Conservation (phyloP, 2,329 filamentous ascomycete genomes). For the Coniochaeta prunicola region DNA sequence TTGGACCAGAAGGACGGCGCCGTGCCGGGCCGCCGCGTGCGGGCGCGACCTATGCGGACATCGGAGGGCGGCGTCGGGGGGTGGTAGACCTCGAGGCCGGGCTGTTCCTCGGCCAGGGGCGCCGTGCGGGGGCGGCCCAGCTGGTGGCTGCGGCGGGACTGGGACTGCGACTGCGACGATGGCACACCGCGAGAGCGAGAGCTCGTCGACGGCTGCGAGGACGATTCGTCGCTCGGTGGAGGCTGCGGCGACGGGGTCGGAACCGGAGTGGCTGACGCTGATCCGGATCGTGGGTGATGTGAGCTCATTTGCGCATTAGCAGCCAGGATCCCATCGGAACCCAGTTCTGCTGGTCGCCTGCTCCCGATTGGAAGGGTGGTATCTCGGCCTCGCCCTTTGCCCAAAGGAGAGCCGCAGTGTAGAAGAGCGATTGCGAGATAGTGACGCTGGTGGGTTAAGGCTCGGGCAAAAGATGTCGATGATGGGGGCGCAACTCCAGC, state of each 20-base stretch:
- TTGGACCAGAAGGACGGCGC: conserved; percentile 16
- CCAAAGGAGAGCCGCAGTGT: background rate
- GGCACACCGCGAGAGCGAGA: background rate
- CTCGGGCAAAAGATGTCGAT: background rate
- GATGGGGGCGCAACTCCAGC: background rate
- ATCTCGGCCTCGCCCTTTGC: background rate
- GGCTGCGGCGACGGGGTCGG: background rate
- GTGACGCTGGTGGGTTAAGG: background rate
- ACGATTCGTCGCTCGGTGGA: background rate
- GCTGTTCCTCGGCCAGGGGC: conserved; percentile 11
- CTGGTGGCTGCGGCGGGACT: background rate
- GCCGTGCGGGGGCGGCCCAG: background rate
- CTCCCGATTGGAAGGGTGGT: background rate
- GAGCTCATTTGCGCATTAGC: conserved; percentile 1
- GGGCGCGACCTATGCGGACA: conserved; percentile 1
- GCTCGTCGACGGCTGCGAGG: background rate
- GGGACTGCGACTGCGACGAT: background rate
- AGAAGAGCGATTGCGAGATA: background rate
- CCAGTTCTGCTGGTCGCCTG: background rate
- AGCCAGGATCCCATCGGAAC: background rate
- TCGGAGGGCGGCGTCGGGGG: background rate
- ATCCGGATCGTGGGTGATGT: background rate
- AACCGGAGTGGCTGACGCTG: background rate
- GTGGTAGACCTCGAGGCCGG: conserved; percentile 4
- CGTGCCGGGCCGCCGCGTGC: conserved; percentile 15